phyloP scores from a whole-genome alignment of 345 rosid genomes.

The Lepidium aucheri region DNA sequence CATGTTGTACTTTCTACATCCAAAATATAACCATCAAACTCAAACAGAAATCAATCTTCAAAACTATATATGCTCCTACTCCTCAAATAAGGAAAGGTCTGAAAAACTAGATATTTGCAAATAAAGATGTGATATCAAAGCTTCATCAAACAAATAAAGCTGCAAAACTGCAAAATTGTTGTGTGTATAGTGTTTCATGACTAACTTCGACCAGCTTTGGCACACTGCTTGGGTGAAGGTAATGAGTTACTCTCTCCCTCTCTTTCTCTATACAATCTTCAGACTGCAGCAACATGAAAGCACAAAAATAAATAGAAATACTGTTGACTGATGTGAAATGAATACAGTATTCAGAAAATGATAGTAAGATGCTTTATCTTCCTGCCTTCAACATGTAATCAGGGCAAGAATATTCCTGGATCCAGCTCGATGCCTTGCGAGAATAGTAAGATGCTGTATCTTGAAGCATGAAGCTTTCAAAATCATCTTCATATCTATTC shows the following conservation, averaged over 20 bases:
- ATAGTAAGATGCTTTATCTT: not conserved
- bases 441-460: conserved; percentile 59
- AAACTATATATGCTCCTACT: not conserved
- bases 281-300: conserved; percentile 19
- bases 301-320: not conserved
- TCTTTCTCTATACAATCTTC: conserved; percentile 75
- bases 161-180: not conserved
- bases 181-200: not conserved
- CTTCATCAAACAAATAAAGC: not conserved
- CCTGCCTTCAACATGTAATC: conserved; percentile 62
- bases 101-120: too few species aligned
- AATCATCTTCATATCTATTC: conserved; percentile 53
- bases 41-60: not conserved
- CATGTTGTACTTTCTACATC: conserved; percentile 47
- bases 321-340: not conserved
- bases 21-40: not conserved
- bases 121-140: not conserved
- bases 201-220: conserved; percentile 45
- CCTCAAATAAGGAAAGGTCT: not conserved
- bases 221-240: conserved; percentile 67
- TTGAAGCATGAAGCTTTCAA: conserved; percentile 49
- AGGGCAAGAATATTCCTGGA: conserved; percentile 56
- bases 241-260: conserved; percentile 75
- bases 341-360: not conserved
- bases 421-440: conserved; percentile 72